A percentile compares a stretch with the other conserved stretches of the same genome.
Evolutionary conservation across 176 grass and related monocot genomes (phyloP).

Genomic region (Calamus simplicifolius): DNA sequence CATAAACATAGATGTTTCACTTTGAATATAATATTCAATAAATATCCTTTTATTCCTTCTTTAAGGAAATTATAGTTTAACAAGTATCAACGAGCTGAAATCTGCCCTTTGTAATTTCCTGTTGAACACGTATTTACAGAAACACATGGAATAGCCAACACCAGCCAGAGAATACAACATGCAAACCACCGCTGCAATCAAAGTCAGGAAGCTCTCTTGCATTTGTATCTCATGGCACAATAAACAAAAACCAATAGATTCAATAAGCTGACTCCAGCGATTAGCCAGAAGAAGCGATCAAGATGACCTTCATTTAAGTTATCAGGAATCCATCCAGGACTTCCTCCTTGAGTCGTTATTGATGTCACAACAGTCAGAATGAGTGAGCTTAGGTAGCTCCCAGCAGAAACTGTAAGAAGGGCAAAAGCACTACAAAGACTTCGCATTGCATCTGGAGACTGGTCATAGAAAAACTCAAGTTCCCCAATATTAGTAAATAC

Average conservation of each 20-base stretch:
- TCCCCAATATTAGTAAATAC: slow-evolving; percentile 21
- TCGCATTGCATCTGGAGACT: slow-evolving; percentile 32
- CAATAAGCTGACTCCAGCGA: background rate
- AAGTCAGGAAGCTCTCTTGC: too few relatives aligned
- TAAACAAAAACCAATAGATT: slow-evolving; percentile 12
- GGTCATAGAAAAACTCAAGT: slow-evolving; percentile 40
- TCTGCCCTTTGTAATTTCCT: too few relatives aligned
- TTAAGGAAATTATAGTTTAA: too few relatives aligned
- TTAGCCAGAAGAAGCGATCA: slow-evolving; percentile 26
- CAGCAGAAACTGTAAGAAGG: slow-evolving; percentile 20
- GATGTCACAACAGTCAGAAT: slow-evolving; percentile 29
- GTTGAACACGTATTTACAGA: too few relatives aligned
- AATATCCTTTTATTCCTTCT: too few relatives aligned
- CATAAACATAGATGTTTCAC: too few relatives aligned
- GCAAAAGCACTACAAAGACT: slow-evolving; percentile 30
- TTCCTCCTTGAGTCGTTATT: slow-evolving; percentile 5
- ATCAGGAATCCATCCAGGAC: slow-evolving; percentile 20
- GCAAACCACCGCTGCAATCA: too few relatives aligned
- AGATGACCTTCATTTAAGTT: slow-evolving; percentile 29
- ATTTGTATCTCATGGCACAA: too few relatives aligned
- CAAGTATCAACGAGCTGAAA: too few relatives aligned
- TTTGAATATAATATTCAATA: too few relatives aligned
- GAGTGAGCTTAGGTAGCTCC: slow-evolving; percentile 23
- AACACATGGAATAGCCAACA: too few relatives aligned
- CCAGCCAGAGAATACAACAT: too few relatives aligned